Conservation (phyloP, 2,329 filamentous ascomycete species). For the Colletotrichum chrysophilum region DNA sequence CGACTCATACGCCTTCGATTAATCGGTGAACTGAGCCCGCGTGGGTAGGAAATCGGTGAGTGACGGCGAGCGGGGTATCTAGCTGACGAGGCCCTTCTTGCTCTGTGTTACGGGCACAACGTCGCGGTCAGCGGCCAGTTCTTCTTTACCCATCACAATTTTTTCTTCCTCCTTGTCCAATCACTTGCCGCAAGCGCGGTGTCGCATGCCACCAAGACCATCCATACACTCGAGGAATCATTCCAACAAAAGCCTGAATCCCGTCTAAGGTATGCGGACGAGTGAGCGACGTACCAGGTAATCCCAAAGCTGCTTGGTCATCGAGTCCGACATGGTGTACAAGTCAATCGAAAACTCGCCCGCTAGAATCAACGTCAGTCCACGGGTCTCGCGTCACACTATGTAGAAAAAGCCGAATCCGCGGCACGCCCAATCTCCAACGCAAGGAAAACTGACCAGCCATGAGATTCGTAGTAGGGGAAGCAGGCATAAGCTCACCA, state of each 20-base stretch:
- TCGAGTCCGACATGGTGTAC: conserved; percentile 89
- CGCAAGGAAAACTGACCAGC: conserved; percentile 21
- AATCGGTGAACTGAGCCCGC: not conserved
- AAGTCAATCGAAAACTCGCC: conserved; percentile 98
- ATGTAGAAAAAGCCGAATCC: not conserved
- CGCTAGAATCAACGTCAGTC: conserved; percentile 54
- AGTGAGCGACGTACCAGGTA: conserved; percentile 58
- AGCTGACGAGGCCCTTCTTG: conserved; percentile 47
- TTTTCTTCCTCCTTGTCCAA: not conserved
- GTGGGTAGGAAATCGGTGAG: not conserved
- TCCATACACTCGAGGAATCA: not conserved
- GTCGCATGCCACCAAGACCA: not conserved
- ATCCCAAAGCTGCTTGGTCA: conserved; percentile 96
- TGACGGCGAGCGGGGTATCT: conserved; percentile 12
- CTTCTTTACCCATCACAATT: not conserved
- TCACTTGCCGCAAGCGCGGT: not conserved
- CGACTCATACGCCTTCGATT: not conserved
- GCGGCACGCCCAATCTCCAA: not conserved
- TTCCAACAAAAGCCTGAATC: not conserved
- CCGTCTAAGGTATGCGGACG: not conserved
- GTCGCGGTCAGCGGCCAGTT: conserved; percentile 14
- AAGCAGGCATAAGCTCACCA: conserved; percentile 61
- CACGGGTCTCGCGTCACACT: conserved; percentile 31
- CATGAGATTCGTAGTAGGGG: conserved; percentile 14
- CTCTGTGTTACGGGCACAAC: conserved; percentile 29